Evolutionary conservation across 2,329 filamentous ascomycete genomes (phyloP).

Genomic region (Fusarium beomiforme): DNA sequence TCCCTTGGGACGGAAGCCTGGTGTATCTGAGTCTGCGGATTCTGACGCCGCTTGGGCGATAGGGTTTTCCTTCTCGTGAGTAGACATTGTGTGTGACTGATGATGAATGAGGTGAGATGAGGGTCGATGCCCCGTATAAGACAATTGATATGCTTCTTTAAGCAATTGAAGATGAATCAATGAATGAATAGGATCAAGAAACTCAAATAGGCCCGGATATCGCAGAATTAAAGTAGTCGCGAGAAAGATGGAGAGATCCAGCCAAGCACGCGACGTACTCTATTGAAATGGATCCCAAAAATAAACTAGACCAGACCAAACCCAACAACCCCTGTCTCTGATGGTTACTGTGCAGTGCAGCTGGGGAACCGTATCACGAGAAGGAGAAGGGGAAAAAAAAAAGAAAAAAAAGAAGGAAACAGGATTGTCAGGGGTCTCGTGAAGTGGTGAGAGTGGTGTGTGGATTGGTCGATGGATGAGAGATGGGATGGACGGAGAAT

Average conservation of each 20-base stretch:
- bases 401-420: not conserved
- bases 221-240: conserved; percentile 32
- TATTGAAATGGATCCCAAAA: conserved; percentile 28
- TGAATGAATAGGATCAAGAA: not conserved
- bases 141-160: not conserved
- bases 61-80: conserved; percentile 40
- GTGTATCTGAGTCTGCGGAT: conserved; percentile 10
- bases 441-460: not conserved
- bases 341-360: no score
- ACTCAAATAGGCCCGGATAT: not conserved
- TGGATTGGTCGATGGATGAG: not conserved
- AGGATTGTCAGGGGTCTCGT: conserved; percentile 15
- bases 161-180: conserved; percentile 1
- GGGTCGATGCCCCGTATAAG: conserved; percentile 13
- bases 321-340: conserved; percentile 13
- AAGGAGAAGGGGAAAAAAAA: not conserved
- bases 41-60: conserved; percentile 33
- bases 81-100: conserved; percentile 37
- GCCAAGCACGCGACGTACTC: conserved; percentile 18
- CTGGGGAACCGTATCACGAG: conserved; percentile 17
- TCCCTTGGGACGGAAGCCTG: conserved; percentile 54
- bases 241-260: conserved; percentile 22
- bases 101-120: not conserved
- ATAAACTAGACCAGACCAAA: conserved; percentile 17
- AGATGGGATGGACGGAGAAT: not conserved